Evolutionary conservation across 2,329 filamentous ascomycete genomes (phyloP).

Genomic region (Ceratocystis destructans): DNA sequence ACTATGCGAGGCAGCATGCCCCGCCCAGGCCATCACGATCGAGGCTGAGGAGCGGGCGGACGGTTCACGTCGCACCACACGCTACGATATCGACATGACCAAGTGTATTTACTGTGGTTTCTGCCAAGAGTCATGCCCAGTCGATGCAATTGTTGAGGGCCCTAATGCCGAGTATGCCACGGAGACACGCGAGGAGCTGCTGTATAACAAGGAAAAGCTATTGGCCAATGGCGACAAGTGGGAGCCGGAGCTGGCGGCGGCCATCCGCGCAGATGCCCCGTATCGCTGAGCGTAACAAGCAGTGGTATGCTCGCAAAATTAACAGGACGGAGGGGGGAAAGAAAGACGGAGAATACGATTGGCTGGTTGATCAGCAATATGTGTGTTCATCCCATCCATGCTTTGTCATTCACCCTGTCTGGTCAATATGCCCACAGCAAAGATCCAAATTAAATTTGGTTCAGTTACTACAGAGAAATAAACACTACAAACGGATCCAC

Average conservation of each 20-base stretch:
- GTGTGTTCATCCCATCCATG: not conserved
- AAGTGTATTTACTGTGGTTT: constrained; percentile 99
- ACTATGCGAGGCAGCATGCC: constrained; percentile 95
- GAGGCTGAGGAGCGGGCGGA: constrained; percentile 97
- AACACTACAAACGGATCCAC: not conserved
- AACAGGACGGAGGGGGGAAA: constrained; percentile 2
- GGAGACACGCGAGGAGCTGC: constrained; percentile 70
- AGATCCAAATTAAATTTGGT: not conserved
- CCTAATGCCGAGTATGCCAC: constrained; percentile 51
- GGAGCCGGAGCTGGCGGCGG: constrained; percentile 92
- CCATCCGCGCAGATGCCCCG: constrained; percentile 81
- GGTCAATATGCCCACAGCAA: constrained; percentile 3
- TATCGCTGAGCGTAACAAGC: constrained; percentile 49
- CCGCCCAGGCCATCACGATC: constrained; percentile 95
- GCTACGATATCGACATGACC: constrained; percentile 99
- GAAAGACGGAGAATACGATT: not conserved
- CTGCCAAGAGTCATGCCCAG: constrained; percentile 97
- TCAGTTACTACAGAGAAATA: constrained; percentile 4
- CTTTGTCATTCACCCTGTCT: not conserved
- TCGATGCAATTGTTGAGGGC: constrained; percentile 70
- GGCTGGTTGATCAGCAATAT: not conserved
- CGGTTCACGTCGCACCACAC: constrained; percentile 83
- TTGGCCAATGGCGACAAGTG: constrained; percentile 86
- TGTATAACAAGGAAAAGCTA: constrained; percentile 97
- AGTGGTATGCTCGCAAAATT: too few relatives aligned